A percentile compares a stretch with the other conserved stretches of the same genome.
phyloP scores from a whole-genome alignment of 805 yeast species.

The Wickerhamia fluorescens region DNA sequence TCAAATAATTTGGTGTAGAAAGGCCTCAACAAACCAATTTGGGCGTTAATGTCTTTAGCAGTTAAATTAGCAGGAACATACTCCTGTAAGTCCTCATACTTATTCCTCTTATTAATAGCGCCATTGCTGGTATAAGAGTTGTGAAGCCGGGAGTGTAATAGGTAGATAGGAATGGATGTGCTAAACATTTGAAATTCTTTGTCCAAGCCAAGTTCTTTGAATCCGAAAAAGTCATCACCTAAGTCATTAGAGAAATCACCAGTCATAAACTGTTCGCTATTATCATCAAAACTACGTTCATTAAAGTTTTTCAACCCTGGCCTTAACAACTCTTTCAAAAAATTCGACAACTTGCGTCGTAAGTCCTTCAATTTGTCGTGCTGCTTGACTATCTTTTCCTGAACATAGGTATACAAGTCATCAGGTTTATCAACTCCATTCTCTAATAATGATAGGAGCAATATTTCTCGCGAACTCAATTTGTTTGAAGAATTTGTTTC shows the following conservation, averaged over 20 bases:
- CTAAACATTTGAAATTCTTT: conserved; percentile 83
- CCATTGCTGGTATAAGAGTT: conserved; percentile 43
- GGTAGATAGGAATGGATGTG: conserved; percentile 81
- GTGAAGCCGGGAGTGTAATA: conserved; percentile 70
- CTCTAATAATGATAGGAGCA: conserved; percentile 63
- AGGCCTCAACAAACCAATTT: conserved; percentile 53
- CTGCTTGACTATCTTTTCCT: conserved; percentile 65
- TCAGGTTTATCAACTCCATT: conserved; percentile 83
- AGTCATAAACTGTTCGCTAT: conserved; percentile 86
- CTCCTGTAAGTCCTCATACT: conserved; percentile 60
- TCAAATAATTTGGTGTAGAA: conserved; percentile 38
- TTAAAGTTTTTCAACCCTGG: conserved; percentile 71
- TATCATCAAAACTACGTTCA: conserved; percentile 78
- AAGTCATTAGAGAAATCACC: conserved; percentile 92
- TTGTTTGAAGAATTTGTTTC: conserved; percentile 53
- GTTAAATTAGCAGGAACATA: conserved; percentile 47
- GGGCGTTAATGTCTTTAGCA: conserved; percentile 43
- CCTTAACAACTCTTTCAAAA: conserved; percentile 72
- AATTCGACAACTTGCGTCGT: conserved; percentile 55
- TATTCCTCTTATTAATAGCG: conserved; percentile 42
- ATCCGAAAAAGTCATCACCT: conserved; percentile 98
- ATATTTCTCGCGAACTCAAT: conserved; percentile 33
- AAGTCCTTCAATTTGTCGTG: conserved; percentile 64
- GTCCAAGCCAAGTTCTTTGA: conserved; percentile 87
- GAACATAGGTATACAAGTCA: conserved; percentile 64